These are phyloP conservation scores for Pterocarpus santalinus DNA, from an alignment of 306 rosid genomes.

Conservation along the genomic window DNA sequence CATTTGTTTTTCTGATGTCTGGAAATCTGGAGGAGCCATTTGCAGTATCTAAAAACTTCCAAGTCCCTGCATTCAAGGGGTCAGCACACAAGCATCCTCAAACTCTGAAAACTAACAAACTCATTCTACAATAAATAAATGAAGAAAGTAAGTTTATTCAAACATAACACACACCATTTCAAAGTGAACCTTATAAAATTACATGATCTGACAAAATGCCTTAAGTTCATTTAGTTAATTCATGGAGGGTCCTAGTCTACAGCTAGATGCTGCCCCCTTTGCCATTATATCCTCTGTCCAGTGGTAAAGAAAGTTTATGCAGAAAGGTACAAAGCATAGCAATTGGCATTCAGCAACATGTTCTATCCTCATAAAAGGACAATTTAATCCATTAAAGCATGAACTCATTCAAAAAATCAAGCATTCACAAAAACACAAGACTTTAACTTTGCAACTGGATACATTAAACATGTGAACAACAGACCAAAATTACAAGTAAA, in stretches of 20 bases:
- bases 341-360: neutral
- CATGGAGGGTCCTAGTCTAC: slow-evolving; percentile 21
- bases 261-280: slow-evolving; percentile 1
- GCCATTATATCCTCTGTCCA: slow-evolving; percentile 29
- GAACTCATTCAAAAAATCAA: slow-evolving; percentile 19
- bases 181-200: slow-evolving; percentile 18
- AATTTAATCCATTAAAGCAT: slow-evolving; percentile 15
- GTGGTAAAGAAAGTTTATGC: slow-evolving; percentile 15
- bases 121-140: slow-evolving; percentile 18
- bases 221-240: slow-evolving; percentile 34
- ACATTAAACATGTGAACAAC: slow-evolving; percentile 24
- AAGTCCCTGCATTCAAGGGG: slow-evolving; percentile 75
- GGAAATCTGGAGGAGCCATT: slow-evolving; percentile 85
- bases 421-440: slow-evolving; percentile 11
- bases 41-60: slow-evolving; percentile 83
- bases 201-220: slow-evolving; percentile 23
- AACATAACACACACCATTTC: slow-evolving; percentile 22
- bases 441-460: slow-evolving; percentile 19
- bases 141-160: slow-evolving; percentile 19
- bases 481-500: slow-evolving; percentile 12
- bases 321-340: slow-evolving; percentile 9
- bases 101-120: slow-evolving; percentile 26
- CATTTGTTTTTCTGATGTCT: slow-evolving; percentile 82
- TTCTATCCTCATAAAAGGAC: neutral
- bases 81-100: slow-evolving; percentile 28